Evolutionary conservation across 2,329 filamentous ascomycete species (phyloP).

Genomic region (Claviceps sp.): DNA sequence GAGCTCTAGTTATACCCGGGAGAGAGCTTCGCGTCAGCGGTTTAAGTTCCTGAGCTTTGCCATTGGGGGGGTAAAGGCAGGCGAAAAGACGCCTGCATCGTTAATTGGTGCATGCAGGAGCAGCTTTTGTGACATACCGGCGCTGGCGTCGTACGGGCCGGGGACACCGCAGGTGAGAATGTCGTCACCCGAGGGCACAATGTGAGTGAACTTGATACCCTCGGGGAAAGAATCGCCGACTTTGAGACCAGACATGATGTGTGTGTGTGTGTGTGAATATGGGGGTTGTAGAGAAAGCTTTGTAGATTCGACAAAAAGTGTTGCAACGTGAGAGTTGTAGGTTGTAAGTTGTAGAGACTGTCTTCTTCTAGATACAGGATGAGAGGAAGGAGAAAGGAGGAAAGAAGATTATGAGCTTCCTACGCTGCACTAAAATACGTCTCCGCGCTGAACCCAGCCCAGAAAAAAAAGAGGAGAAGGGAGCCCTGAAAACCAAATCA

Average conservation of each 20-base stretch:
- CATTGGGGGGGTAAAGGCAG: neutral
- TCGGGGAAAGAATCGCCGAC: slow-evolving; percentile 73
- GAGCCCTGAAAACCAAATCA: too few relatives aligned
- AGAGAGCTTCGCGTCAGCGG: neutral
- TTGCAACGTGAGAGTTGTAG: too few relatives aligned
- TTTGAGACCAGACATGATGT: slow-evolving; percentile 51
- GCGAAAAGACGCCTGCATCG: too few relatives aligned
- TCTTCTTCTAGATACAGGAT: too few relatives aligned
- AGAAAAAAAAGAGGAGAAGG: too few relatives aligned
- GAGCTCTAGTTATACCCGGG: slow-evolving; percentile 27
- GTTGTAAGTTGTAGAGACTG: too few relatives aligned
- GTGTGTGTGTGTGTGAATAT: neutral
- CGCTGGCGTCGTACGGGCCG: slow-evolving; percentile 64
- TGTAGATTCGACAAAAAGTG: neutral
- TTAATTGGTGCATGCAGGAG: neutral
- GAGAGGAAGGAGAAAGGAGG: too few relatives aligned
- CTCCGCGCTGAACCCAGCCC: too few relatives aligned
- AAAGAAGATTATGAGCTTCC: too few relatives aligned
- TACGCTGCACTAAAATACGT: too few relatives aligned
- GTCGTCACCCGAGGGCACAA: slow-evolving; percentile 60
- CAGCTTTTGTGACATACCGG: slow-evolving; percentile 32
- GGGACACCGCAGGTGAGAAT: slow-evolving; percentile 70
- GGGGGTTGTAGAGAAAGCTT: neutral
- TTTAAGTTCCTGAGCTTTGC: neutral
- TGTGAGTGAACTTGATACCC: slow-evolving; percentile 71